Evolutionary conservation across 108 stramenopile species (phyloP), one percentile per base, ranked within the genome.

Genomic region (Conticribra weissflogii): DNA sequence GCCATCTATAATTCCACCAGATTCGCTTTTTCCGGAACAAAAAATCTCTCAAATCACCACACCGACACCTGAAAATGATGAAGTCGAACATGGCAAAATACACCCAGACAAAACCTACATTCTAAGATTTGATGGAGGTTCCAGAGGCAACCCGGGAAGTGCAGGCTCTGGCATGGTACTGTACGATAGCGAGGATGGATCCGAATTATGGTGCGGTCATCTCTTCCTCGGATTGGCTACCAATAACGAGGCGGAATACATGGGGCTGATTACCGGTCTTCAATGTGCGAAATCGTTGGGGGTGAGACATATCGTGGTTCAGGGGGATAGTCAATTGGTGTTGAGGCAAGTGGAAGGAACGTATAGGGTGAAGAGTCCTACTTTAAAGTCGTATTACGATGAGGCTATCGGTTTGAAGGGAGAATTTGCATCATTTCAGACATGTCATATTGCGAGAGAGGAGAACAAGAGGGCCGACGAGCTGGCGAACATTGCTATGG

Each of bases 221-320:
- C 81, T 85, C 23, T 95, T 81, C 63, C 64, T 89, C 33, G 83
- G 78, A 17, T 66, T 81, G 9, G 61, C 56, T 2, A 91, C 89
- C n/a, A 92, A 92, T 71, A 95, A 95, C 66, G 68, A 85, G 36
- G 94, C 94, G 4, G 94, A 95, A 74, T 92, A 91, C 48, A 64
- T 53, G 27, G 86, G 79, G 0, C 64, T 93, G 27, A 52, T 85
- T 27, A 75, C 72, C 12, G 94, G 94, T 3, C 59, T 92, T 51
- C 54, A 82, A 63, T 85, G 82, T 46, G 91, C 94, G 7, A 32
- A 31, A 32, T 80, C 85, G 8, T 55, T 95, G 56, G 94, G 91
- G 4, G 82, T 90, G 28, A 19, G 41, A 36, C 57, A 72, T 9
- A 53, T 92, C 46, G 77, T 81, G 15, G 89, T 79, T 1, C 87